phyloP scores from a whole-genome alignment of 2,329 filamentous ascomycete genomes.

The Aspergillus aculeatinus region DNA sequence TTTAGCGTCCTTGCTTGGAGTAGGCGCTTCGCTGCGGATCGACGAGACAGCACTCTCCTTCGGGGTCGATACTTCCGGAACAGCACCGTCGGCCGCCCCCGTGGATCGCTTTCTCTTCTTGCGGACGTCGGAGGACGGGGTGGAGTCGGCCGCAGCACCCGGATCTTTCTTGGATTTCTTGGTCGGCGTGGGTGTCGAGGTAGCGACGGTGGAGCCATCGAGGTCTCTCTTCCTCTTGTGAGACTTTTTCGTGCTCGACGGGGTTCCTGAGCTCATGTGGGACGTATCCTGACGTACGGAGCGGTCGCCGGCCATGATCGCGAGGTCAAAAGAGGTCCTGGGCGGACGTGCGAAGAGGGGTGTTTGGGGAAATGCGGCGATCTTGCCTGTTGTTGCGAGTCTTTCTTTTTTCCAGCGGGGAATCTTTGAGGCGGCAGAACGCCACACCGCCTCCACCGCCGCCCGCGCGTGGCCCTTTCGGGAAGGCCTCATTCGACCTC shows the following conservation, averaged over 20 bases:
- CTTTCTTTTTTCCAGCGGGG: conserved; percentile 25
- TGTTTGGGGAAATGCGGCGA: conserved; percentile 16
- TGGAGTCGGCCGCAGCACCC: conserved; percentile 16
- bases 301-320: conserved; percentile 48
- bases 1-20: conserved; percentile 24
- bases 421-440: conserved; percentile 30
- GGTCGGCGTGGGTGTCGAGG: conserved; percentile 31
- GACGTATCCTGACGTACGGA: conserved; percentile 50
- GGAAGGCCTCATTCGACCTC: conserved; percentile 6
- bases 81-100: conserved; percentile 25
- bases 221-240: conserved; percentile 37
- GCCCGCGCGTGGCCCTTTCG: conserved; percentile 21
- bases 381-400: conserved; percentile 5
- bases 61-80: conserved; percentile 31
- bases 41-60: conserved; percentile 31
- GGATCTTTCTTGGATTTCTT: conserved; percentile 41
- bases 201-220: conserved; percentile 25
- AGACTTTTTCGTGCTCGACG: conserved; percentile 24
- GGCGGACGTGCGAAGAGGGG: not conserved
- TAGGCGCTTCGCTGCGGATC: conserved; percentile 26
- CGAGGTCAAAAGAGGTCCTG: conserved; percentile 13
- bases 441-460: conserved; percentile 19
- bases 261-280: conserved; percentile 19
- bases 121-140: conserved; percentile 33
- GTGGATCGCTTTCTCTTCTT: conserved; percentile 27